Base-by-base conservation (phyloP, 2,329 filamentous ascomycete genomes). In the Fusarium lateritium region DNA sequence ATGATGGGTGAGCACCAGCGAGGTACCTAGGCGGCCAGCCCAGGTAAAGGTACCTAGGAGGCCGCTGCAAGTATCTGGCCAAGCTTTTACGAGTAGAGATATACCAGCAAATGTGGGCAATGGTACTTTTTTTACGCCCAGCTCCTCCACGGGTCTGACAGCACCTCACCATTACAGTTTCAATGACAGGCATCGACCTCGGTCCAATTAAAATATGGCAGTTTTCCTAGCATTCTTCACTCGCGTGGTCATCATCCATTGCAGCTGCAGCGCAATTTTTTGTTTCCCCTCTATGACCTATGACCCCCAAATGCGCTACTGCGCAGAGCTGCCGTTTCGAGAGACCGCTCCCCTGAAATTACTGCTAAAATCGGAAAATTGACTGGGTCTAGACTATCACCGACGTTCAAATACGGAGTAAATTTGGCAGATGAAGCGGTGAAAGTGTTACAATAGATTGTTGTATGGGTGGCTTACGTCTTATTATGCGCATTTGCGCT, bases 121-220 rank as follows among this genome's bases (percentile, higher is more conserved):
- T 7, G 31, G 53, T 67, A 69, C 66, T 40, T 66, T 33, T 45
- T 34, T 5, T 15, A 13, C 38, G 42, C 43, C 49, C 34, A 59
- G 52, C 55, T 67, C 49, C 28, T 28, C 49, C 26, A 57, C 19
- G 19, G 19, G 51, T 53, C 61, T 46, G 51, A 51, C 65, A 69
- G 60, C 65, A 69, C 28, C 28, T 65, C 40, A 52, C n/a, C 43
- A 62, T 66, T 31, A 45, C 33, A 40, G 43, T 50, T 58, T 38
- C 13, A 28, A 49, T 50, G 46, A 51, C 45, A 57, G 57, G 26
- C 47, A 24, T 19, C 43, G 47, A 17, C 49, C 36, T 59, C 50
- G 45, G 66, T 21, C 67, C 67, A 69, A 70, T 69, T 42, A 64
- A n/a, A 50, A 42, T 34, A 56, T 44, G n/a, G 49, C 17, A 51